Evolutionary conservation across 805 yeast species (phyloP), one percentile per base, ranked within the genome.

Genomic region (Torulaspora microellipsoides): DNA sequence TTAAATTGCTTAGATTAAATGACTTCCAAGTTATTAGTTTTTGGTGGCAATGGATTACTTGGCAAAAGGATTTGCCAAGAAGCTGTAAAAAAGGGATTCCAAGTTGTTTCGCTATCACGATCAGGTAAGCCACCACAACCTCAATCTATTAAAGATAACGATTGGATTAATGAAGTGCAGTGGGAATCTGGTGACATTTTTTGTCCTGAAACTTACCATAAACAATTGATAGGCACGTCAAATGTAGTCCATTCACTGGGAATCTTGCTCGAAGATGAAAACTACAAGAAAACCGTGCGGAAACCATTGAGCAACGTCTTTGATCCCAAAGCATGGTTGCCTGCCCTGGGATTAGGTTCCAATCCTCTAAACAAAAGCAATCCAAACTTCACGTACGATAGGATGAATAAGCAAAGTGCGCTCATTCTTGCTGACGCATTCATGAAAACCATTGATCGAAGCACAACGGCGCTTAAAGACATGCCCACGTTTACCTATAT

Each of bases 21-120:
- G 54, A 31, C 33, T 9, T 25, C 49, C 12, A 70, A 66, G 36
- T 50, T 77, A 2, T 78, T 86, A 3, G 86, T 89, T 0, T 78
- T 89, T 56, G 98, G 98, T 13, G 96, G 97, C 0, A 80, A 78
- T 52, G 97, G 97, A 8, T 86, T 86, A 58, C 62, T 90, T 46
- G 89, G 95, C 10, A 72, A 69, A 44, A 68, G 81, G 28, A 80
- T 90, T 8, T 85, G 95, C 58, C 82, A 81, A 58, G 72, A 73
- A 2, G 95, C 84, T 0, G 63, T 85, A 1, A 65, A 62, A 15
- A 62, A 76, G 14, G 95, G 95, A 0, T 78, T 72, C 60, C 61
- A 73, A 9, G 95, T 89, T 4, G 71, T 81, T 0, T 77, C 95
- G 0, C 64, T 86, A n/a, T 77, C 86, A 9, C 70, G 83, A 29